Percentiles rank a stretch among this genome's conserved stretches.
These are phyloP conservation scores for Mycena rosella DNA, from an alignment of 768 basidiomycete genomes.

Conservation along the genomic window DNA sequence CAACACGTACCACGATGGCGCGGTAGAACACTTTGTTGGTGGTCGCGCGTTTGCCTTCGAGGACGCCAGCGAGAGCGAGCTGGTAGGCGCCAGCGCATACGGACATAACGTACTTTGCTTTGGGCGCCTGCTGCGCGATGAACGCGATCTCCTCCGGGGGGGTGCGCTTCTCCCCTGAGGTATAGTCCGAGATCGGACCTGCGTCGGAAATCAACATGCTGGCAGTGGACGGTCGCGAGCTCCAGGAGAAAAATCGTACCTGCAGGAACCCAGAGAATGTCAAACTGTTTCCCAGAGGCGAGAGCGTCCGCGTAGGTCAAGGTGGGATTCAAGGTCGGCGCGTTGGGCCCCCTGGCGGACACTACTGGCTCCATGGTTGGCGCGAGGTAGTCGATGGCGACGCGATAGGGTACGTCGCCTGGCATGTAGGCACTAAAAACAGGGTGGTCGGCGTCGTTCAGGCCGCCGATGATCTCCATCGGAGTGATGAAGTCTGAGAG, in stretches of 20 bases:
- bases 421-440: not conserved
- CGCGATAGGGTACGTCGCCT: slow-evolving; percentile 23
- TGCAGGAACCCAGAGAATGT: slow-evolving; percentile 32
- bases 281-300: slow-evolving; percentile 27
- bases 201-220: no score
- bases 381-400: slow-evolving; percentile 29
- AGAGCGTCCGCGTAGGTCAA: slow-evolving; percentile 19
- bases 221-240: no score
- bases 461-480: slow-evolving; percentile 25
- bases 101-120: slow-evolving; percentile 48
- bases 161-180: not conserved
- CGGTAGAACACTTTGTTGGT: slow-evolving; percentile 52
- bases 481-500: slow-evolving; percentile 36
- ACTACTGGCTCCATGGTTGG: slow-evolving; percentile 32
- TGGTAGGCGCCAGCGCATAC: slow-evolving; percentile 51
- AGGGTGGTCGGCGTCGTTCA: slow-evolving; percentile 24
- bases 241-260: slow-evolving; percentile 14
- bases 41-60: slow-evolving; percentile 51
- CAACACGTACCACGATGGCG: slow-evolving; percentile 39
- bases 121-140: slow-evolving; percentile 42
- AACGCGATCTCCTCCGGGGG: slow-evolving; percentile 38
- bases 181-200: not conserved
- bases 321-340: slow-evolving; percentile 31
- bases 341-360: not conserved
- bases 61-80: slow-evolving; percentile 14